Evolutionary conservation across 805 yeast genomes (phyloP), one percentile per base, ranked within the genome.

Genomic region (Candida anglica): DNA sequence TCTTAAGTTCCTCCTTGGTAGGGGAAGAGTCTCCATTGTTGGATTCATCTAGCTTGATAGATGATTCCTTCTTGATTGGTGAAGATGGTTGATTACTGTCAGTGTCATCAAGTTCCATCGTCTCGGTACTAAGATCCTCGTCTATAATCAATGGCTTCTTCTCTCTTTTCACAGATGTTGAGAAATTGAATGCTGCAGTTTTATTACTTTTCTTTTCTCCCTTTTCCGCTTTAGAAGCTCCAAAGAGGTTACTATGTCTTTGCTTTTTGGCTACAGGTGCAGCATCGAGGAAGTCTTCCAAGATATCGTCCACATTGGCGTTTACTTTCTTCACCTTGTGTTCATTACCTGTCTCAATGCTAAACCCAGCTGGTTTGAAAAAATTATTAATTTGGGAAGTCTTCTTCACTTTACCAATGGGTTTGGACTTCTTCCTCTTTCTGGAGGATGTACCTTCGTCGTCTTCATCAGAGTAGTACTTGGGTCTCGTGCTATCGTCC

Each of bases 301-400:
- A 63, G 35, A 84, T 77, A 48, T 82, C 69, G 52, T 82, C 89
- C 40, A 87, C 71, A 39, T 71, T 75, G 32, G 73, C 72, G 27
- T 69, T 70, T 2, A 68, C 35, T 30, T 51, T 62, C 34, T 74
- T 71, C 34, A 60, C 62, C 38, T 67, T 69, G 7, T 59, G 56
- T 17, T 52, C 41, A 7, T 38, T 48, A 10, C 48, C 36, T 11
- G 6, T 42, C 16, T 33, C 33, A 3, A 44, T 36, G 19, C 32
- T 30, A 28, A 48, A 28, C 9, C 58, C 41, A 1, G 55, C 51
- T 22, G 72, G 65, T 43, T 69, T 71, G 65, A 69, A 76, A 53
- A 70, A 81, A 42, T 66, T 68, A 52, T 71, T 66, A 32, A 81
- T 72, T 33, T 68, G 69, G 40, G 74, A 66, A 34, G 71, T 52